Conservation (phyloP, 1,139 yeast species). For the Suhomyces yuchorum region DNA sequence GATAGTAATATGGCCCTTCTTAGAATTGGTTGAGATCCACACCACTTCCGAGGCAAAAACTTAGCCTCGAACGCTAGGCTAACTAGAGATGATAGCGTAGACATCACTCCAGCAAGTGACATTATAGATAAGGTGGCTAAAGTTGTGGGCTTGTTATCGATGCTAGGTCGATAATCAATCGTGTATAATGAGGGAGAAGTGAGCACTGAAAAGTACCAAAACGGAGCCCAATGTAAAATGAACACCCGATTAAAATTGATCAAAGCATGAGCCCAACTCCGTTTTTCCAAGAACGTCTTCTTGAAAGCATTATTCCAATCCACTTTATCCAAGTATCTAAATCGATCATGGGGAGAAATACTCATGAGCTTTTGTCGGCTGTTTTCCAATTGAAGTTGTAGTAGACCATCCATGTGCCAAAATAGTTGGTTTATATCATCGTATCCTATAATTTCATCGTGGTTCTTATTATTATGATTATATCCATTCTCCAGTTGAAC, state of each 20-base stretch:
- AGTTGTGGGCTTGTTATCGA: conserved; percentile 64
- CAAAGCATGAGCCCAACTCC: conserved; percentile 50
- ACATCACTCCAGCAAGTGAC: conserved; percentile 71
- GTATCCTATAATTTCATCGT: conserved; percentile 71
- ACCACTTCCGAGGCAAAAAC: conserved; percentile 72
- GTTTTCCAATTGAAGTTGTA: conserved; percentile 45
- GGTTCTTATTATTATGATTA: conserved; percentile 63
- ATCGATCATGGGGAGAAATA: conserved; percentile 49
- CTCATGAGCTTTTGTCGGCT: conserved; percentile 42
- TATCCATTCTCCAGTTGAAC: conserved; percentile 39
- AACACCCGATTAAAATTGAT: conserved; percentile 53
- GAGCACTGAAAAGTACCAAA: conserved; percentile 53
- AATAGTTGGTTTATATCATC: conserved; percentile 86
- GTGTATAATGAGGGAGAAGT: conserved; percentile 81
- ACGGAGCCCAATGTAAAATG: conserved; percentile 59
- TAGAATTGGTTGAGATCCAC: conserved; percentile 58
- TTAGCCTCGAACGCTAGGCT: conserved; percentile 65
- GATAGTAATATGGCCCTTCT: conserved; percentile 47
- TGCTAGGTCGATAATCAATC: conserved; percentile 52
- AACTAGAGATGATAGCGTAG: conserved; percentile 62
- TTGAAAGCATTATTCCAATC: conserved; percentile 58
- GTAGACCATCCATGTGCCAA: conserved; percentile 73
- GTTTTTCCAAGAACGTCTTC: conserved; percentile 72
- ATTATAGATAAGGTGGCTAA: conserved; percentile 65
- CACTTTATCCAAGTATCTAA: conserved; percentile 41